A percentile compares a stretch with the other conserved stretches of the same genome.
Evolutionary conservation across 2,329 filamentous ascomycete species (phyloP).

Genomic region (Neofusicoccum sp.): DNA sequence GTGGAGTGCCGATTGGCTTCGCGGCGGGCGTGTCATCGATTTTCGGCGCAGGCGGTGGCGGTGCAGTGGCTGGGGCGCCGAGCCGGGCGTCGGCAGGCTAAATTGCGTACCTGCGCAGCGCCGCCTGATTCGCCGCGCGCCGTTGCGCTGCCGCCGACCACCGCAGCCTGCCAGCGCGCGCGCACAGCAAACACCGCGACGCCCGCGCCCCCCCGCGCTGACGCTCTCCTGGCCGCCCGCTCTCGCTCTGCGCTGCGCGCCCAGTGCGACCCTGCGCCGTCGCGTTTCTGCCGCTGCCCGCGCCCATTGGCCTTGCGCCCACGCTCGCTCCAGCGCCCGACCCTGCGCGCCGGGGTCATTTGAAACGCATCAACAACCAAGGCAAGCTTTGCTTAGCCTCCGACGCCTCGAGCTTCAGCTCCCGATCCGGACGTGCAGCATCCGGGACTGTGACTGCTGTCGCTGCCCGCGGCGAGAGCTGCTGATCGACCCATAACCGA

Average conservation of each 20-base stretch:
- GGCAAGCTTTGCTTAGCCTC: conserved; percentile 13
- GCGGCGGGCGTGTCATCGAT: conserved; percentile 9
- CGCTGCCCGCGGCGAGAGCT: neutral
- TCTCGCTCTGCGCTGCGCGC: neutral
- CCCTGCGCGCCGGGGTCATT: conserved; percentile 11
- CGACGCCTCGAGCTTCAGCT: conserved; percentile 10
- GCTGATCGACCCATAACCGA: conserved; percentile 14
- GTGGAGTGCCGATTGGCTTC: no score
- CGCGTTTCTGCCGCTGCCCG: neutral
- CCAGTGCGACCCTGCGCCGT: neutral
- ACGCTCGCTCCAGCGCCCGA: neutral
- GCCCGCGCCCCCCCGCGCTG: neutral
- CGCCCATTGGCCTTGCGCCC: conserved; percentile 8
- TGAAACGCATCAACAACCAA: conserved; percentile 14
- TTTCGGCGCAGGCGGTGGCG: neutral
- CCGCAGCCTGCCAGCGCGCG: neutral
- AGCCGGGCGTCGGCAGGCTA: neutral
- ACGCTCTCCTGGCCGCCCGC: neutral
- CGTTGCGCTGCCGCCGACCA: no score
- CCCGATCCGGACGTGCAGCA: neutral
- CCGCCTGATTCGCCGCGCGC: no score
- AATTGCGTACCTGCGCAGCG: no score
- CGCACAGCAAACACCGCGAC: conserved; percentile 1
- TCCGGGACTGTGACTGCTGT: conserved; percentile 3
- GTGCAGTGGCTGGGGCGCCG: neutral